phyloP scores from a whole-genome alignment of 306 rosid genomes.

The Glycine latifolia region DNA sequence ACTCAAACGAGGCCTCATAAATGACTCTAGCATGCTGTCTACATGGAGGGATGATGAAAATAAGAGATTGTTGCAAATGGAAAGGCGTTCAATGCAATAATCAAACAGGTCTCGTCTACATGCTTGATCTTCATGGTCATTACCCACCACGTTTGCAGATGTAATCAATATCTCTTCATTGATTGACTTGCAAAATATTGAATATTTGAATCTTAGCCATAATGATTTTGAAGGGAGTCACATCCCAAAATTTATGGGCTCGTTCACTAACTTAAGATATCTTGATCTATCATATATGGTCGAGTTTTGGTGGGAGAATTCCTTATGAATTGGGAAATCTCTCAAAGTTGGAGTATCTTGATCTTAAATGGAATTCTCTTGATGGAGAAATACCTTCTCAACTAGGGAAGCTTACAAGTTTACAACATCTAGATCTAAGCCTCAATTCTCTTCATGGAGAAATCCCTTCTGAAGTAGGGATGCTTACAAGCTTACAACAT shows the following conservation, averaged over 20 bases:
- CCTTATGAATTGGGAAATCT: constrained; percentile 28
- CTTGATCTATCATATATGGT: constrained; percentile 9
- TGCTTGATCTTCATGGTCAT: constrained; percentile 15
- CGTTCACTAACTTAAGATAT: constrained; percentile 10
- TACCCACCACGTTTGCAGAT: not conserved
- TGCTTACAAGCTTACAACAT: too few relatives aligned
- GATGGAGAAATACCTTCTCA: not conserved
- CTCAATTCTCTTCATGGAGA: too few relatives aligned
- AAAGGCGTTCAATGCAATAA: constrained; percentile 24
- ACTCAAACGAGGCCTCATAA: not conserved
- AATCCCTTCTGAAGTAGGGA: too few relatives aligned
- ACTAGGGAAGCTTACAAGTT: too few relatives aligned
- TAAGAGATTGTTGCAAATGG: constrained; percentile 36
- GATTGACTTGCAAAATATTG: not conserved
- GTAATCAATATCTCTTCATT: not conserved
- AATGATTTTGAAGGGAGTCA: fast-evolving
- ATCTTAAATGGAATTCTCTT: not conserved
- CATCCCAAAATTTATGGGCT: not conserved
- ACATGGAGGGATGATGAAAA: not conserved
- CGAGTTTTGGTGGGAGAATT: fast-evolving
- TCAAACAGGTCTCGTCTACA: not conserved
- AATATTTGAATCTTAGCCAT: constrained; percentile 31
- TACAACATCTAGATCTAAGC: too few relatives aligned
- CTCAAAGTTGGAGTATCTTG: not conserved
- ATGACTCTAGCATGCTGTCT: not conserved